Percentiles rank a stretch among this genome's conserved stretches.
These are phyloP conservation scores for Adansonia gregorii DNA, from an alignment of 441 rosid species.

Conservation along the genomic window DNA sequence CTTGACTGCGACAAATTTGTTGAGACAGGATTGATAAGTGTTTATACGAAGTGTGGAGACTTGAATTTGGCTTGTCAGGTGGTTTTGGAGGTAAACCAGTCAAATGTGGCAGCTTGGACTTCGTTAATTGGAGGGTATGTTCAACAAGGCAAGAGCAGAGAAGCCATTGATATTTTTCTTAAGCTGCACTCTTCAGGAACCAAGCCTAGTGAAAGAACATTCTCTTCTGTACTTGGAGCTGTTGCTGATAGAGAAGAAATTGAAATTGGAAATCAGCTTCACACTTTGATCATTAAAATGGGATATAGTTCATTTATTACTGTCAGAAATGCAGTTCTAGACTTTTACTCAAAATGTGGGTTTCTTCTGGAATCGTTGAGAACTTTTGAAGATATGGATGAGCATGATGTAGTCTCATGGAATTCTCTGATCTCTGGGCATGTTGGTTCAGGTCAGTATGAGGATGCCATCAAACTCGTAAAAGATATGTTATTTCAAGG, in stretches of 20 bases:
- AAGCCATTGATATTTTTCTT: slow-evolving; percentile 36
- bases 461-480: slow-evolving; percentile 29
- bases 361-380: slow-evolving; percentile 29
- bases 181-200: slow-evolving; percentile 32
- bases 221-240: slow-evolving; percentile 39
- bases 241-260: slow-evolving; percentile 29
- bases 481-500: slow-evolving; percentile 35
- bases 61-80: slow-evolving; percentile 33
- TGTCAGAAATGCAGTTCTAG: slow-evolving; percentile 36
- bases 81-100: slow-evolving; percentile 28
- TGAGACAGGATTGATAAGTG: slow-evolving; percentile 33
- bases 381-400: slow-evolving; percentile 34
- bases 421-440: slow-evolving; percentile 37
- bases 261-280: slow-evolving; percentile 37
- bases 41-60: slow-evolving; percentile 36
- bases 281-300: slow-evolving; percentile 37
- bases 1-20: slow-evolving; percentile 36
- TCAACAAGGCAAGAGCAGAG: slow-evolving; percentile 33
- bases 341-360: slow-evolving; percentile 39
- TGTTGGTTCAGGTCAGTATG: slow-evolving; percentile 29
- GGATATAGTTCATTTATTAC: slow-evolving; percentile 29
- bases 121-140: slow-evolving; percentile 39
- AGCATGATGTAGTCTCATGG: slow-evolving; percentile 42
- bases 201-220: slow-evolving; percentile 34
- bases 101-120: slow-evolving; percentile 35